A percentile compares a stretch with the other conserved stretches of the same genome.
phyloP scores from a whole-genome alignment of 139 green algal species.

The Coccomyxa sp. region DNA sequence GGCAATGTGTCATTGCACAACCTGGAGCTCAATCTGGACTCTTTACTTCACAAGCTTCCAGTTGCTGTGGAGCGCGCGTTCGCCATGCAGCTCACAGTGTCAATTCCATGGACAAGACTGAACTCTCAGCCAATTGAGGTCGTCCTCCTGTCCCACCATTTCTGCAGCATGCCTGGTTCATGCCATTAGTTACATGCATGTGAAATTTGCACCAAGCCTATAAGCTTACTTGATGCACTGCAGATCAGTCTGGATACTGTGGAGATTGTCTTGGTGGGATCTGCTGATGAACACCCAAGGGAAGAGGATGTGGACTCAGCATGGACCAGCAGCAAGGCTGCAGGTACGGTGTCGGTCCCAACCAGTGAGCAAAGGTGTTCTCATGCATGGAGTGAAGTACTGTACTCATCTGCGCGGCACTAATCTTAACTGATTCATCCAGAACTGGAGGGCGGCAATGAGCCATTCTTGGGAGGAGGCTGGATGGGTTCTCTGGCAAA shows the following conservation, averaged over 20 bases:
- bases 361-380: too few relatives aligned
- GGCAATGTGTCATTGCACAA: conserved; percentile 31
- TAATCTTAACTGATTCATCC: too few relatives aligned
- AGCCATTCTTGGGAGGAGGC: neutral
- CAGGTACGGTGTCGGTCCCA: neutral
- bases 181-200: neutral
- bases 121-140: conserved; percentile 47
- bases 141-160: too few relatives aligned
- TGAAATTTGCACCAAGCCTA: neutral
- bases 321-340: neutral
- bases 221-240: neutral
- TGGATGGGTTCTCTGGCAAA: conserved; percentile 33
- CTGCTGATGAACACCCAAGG: neutral
- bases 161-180: neutral
- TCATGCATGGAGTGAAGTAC: too few relatives aligned
- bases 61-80: conserved; percentile 38
- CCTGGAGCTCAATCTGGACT: conserved; percentile 44
- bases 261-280: conserved; percentile 29
- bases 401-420: too few relatives aligned
- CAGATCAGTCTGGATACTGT: conserved; percentile 39
- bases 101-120: conserved; percentile 47
- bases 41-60: conserved; percentile 15
- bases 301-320: neutral
- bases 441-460: too few relatives aligned
- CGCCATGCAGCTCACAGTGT: conserved; percentile 31